Percentiles rank a stretch among this genome's conserved stretches.
These are phyloP conservation scores for Beauveria scarabaeidicola DNA, from an alignment of 2,329 filamentous ascomycete species.

Conservation along the genomic window DNA sequence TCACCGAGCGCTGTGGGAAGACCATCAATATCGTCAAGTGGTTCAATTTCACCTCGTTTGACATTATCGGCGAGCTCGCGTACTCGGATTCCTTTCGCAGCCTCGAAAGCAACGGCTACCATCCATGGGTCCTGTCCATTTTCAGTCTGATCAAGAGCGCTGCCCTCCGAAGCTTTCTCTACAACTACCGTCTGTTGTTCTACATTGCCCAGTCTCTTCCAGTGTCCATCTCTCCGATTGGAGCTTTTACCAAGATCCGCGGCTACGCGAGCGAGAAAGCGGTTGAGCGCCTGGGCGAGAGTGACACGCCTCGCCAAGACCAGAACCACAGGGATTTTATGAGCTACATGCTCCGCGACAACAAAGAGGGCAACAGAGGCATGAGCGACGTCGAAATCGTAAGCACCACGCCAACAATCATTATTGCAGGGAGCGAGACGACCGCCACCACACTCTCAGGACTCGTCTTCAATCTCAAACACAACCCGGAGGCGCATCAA, in stretches of 20 bases:
- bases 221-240: background rate
- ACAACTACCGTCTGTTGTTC: conserved; percentile 6
- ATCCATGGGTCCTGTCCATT: conserved; percentile 20
- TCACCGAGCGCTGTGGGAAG: conserved; percentile 14
- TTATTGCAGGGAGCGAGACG: conserved; percentile 27
- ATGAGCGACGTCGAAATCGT: conserved; percentile 28
- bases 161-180: conserved; percentile 12
- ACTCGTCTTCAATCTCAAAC: conserved; percentile 22
- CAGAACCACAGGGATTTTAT: conserved; percentile 15
- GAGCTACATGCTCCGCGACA: conserved; percentile 22
- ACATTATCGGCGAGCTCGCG: conserved; percentile 32
- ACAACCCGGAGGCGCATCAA: conserved; percentile 23
- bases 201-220: background rate
- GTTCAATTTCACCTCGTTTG: conserved; percentile 31
- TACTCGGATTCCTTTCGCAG: conserved; percentile 35
- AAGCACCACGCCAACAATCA: conserved; percentile 15
- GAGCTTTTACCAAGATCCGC: background rate
- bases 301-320: background rate
- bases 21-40: conserved; percentile 23
- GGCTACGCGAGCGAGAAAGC: conserved; percentile 17
- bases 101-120: conserved; percentile 21
- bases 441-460: conserved; percentile 24
- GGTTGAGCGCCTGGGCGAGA: background rate
- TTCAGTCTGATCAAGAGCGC: conserved; percentile 13
- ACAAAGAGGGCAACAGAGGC: conserved; percentile 22